Evolutionary conservation across 2,329 filamentous ascomycete species (phyloP).

Genomic region (Colletotrichum truncatum): DNA sequence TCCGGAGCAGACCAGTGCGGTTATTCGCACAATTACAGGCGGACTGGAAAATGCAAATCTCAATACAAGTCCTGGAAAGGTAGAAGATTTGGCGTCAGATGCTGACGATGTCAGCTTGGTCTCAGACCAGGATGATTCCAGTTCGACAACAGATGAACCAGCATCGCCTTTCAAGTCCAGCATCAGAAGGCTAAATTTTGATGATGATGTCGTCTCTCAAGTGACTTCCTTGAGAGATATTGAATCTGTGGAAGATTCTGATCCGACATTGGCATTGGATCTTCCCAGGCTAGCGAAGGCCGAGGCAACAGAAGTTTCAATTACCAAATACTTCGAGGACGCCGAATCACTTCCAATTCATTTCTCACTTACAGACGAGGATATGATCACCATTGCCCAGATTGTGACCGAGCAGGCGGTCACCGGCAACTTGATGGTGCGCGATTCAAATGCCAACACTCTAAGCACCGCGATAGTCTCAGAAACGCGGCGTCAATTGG

Average conservation of each 20-base stretch:
- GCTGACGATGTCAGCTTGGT: slow-evolving; percentile 59
- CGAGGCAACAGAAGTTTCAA: slow-evolving; percentile 57
- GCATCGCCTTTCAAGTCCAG: slow-evolving; percentile 60
- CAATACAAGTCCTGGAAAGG: slow-evolving; percentile 48
- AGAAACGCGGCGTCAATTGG: slow-evolving; percentile 51
- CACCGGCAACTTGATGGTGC: slow-evolving; percentile 48
- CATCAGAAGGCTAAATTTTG: slow-evolving; percentile 49
- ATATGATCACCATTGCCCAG: slow-evolving; percentile 74
- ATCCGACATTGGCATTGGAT: slow-evolving; percentile 58
- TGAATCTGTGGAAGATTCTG: slow-evolving; percentile 55
- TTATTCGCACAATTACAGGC: slow-evolving; percentile 48
- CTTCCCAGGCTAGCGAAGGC: slow-evolving; percentile 57
- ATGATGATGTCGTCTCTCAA: slow-evolving; percentile 64
- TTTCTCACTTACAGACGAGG: slow-evolving; percentile 61
- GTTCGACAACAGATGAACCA: slow-evolving; percentile 59
- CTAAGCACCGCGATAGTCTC: slow-evolving; percentile 35
- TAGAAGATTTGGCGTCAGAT: slow-evolving; percentile 52
- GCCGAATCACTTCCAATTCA: slow-evolving; percentile 62
- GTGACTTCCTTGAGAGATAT: slow-evolving; percentile 60
- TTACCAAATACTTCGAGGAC: slow-evolving; percentile 67
- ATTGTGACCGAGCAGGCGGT: slow-evolving; percentile 77
- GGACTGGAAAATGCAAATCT: slow-evolving; percentile 44
- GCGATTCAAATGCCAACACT: slow-evolving; percentile 22
- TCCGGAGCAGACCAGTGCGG: slow-evolving; percentile 36
- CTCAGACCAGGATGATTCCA: slow-evolving; percentile 66